phyloP scores from a whole-genome alignment of 257 asterid species.

The Sherardia arvensis region DNA sequence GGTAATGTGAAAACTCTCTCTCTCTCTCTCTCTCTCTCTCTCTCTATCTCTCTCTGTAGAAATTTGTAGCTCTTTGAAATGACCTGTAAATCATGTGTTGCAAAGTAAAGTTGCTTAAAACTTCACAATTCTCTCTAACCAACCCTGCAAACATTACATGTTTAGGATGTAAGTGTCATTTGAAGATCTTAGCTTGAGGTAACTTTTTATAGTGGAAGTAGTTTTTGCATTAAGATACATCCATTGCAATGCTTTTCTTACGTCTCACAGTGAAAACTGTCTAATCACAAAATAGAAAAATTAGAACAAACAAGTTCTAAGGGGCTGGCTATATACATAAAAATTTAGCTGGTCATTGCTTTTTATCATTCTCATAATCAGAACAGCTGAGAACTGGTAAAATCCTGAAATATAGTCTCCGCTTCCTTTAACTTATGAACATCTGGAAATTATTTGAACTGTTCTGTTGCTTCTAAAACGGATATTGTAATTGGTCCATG shows the following conservation, averaged over 20 bases:
- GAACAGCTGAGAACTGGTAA: not conserved
- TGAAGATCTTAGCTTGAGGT: not conserved
- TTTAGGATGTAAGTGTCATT: not conserved
- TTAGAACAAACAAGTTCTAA: not conserved
- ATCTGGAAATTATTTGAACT: not conserved
- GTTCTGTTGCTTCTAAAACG: not conserved
- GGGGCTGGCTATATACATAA: not conserved
- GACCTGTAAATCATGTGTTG: not conserved
- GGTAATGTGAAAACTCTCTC: conserved; percentile 57
- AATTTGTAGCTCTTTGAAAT: not conserved
- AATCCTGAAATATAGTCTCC: not conserved
- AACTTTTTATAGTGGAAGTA: not conserved
- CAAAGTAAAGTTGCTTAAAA: not conserved
- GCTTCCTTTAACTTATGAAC: not conserved
- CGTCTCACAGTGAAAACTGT: not conserved
- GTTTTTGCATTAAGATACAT: not conserved
- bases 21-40: conserved; percentile 7
- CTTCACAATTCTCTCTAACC: not conserved
- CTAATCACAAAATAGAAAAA: not conserved
- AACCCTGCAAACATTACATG: not conserved
- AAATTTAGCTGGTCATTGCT: not conserved
- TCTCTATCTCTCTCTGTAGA: conserved; percentile 1
- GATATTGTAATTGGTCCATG: not conserved
- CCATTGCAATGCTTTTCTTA: not conserved
- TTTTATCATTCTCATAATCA: not conserved